These are phyloP conservation scores for Nannizziopsis arthrosporioides DNA, from an alignment of 2,329 filamentous ascomycete species.

Conservation along the genomic window DNA sequence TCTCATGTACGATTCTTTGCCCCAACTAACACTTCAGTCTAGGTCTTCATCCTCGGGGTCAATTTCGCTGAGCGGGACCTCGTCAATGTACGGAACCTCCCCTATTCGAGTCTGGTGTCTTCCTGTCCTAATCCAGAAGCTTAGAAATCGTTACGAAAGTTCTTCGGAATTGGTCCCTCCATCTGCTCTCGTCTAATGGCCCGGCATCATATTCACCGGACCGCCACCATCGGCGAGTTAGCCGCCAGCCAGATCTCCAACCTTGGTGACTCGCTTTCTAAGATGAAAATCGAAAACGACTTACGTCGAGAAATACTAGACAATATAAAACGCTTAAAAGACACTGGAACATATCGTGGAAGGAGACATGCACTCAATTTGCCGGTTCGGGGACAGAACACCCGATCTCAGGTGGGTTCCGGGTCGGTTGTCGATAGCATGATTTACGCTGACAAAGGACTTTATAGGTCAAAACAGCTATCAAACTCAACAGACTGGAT, in stretches of 20 bases:
- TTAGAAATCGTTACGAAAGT: conserved; percentile 55
- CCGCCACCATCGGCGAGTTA: conserved; percentile 63
- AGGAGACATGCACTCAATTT: conserved; percentile 84
- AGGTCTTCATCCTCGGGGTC: conserved; percentile 78
- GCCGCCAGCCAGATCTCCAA: conserved; percentile 65
- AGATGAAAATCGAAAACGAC: conserved; percentile 91
- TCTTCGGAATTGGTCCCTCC: conserved; percentile 72
- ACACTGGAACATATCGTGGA: conserved; percentile 83
- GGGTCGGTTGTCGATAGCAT: background rate
- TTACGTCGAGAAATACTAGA: conserved; percentile 64
- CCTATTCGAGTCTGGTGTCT: background rate
- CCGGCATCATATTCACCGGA: conserved; percentile 76
- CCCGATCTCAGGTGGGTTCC: conserved; percentile 55
- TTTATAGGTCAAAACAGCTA: conserved; percentile 45
- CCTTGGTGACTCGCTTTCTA: conserved; percentile 71
- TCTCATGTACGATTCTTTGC: too few species aligned
- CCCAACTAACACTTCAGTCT: background rate
- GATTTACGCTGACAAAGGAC: conserved; percentile 13
- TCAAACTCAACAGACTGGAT: conserved; percentile 48
- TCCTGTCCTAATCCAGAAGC: background rate
- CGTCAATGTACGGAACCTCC: conserved; percentile 54
- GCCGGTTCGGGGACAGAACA: conserved; percentile 82
- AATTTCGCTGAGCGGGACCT: conserved; percentile 76
- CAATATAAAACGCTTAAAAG: conserved; percentile 74
- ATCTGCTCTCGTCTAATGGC: conserved; percentile 67